Base-by-base conservation (phyloP, 768 basidiomycete genomes). In the Suillus cothurnatus region DNA sequence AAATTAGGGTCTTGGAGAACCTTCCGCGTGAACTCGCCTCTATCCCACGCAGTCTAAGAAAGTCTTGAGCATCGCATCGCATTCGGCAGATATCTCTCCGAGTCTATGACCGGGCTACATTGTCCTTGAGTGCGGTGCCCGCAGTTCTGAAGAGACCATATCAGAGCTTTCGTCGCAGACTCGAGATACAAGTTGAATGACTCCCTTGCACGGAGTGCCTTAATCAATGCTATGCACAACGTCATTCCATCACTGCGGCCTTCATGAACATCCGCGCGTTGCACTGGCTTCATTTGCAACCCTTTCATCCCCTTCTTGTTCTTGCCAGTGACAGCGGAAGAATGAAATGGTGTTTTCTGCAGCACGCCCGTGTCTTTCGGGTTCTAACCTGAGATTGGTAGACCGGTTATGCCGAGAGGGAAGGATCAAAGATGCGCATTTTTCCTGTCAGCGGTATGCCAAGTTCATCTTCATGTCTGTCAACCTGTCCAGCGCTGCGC, bases 31-130 rank as follows among this genome's bases (percentile, higher is more conserved):
- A 91, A 65, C 80, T 94, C 17, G 81, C 85, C 0, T 78, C 80
- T 43, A 43, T 43, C 19, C 6, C 41, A 43, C 15, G 41, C 41
- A 21, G 41, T 43, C 41, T 19, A n/a, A n/a, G n/a, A n/a, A n/a
- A n/a, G n/a, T n/a, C n/a, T n/a, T n/a, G n/a, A n/a, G n/a, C n/a
- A n/a, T n/a, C n/a, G n/a, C n/a, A n/a, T n/a, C n/a, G n/a, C n/a
- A n/a, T n/a, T n/a, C n/a, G n/a, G n/a, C n/a, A n/a, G n/a, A 3
- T 14, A 38, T 3, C 12, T 38, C 36, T 38, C 34, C 0, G 94
- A 97, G 74, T 82, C 97, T 28, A 87, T 97, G 69, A 82, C 97
- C 67, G 87, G 94, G 31, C 32, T 34, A 7, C 5, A 34, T 34
- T 34, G 9, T 34, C 32, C 32, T 34, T 34, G 6, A 2, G 8